Evolutionary conservation across 495 filamentous ascomycete genomes (phyloP).

Genomic region (Penicillium parvum): DNA sequence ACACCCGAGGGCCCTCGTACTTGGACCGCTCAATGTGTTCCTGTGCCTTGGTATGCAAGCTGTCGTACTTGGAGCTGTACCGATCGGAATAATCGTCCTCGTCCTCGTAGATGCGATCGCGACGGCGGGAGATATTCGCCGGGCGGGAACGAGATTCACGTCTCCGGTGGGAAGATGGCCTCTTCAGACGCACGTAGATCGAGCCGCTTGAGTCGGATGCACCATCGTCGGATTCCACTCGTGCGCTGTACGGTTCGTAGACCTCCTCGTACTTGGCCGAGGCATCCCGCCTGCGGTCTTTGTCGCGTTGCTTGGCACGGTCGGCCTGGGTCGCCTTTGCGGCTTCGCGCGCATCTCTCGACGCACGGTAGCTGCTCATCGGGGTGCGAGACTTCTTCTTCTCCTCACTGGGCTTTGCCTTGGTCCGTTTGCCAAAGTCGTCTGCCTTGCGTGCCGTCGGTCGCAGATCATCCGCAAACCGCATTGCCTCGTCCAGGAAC

Average conservation of each 20-base stretch:
- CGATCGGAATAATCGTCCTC: constrained; percentile 28
- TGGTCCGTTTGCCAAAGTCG: constrained; percentile 36
- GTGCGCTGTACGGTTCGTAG: constrained; percentile 17
- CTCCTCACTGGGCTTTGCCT: constrained; percentile 30
- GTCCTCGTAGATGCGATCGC: constrained; percentile 19
- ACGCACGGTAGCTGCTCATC: constrained; percentile 17
- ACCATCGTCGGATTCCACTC: constrained; percentile 30
- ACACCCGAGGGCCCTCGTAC: constrained; percentile 23
- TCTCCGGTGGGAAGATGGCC: background rate
- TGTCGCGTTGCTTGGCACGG: constrained; percentile 45
- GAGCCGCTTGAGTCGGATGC: constrained; percentile 28
- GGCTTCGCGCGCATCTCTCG: constrained; percentile 32
- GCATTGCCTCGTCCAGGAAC: constrained; percentile 38
- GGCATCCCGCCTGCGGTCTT: constrained; percentile 45
- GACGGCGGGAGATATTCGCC: constrained; percentile 15
- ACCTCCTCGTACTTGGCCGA: constrained; percentile 41
- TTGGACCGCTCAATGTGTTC: constrained; percentile 40
- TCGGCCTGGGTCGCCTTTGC: constrained; percentile 30
- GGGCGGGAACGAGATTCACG: constrained; percentile 19
- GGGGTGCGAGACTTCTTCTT: constrained; percentile 37
- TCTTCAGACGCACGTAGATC: constrained; percentile 18
- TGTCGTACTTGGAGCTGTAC: constrained; percentile 4
- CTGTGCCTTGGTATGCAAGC: constrained; percentile 23
- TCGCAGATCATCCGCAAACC: constrained; percentile 34
- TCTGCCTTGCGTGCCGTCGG: constrained; percentile 40